Evolutionary conservation across 2,329 filamentous ascomycete species (phyloP).

Genomic region (Leptographium wingfieldii): DNA sequence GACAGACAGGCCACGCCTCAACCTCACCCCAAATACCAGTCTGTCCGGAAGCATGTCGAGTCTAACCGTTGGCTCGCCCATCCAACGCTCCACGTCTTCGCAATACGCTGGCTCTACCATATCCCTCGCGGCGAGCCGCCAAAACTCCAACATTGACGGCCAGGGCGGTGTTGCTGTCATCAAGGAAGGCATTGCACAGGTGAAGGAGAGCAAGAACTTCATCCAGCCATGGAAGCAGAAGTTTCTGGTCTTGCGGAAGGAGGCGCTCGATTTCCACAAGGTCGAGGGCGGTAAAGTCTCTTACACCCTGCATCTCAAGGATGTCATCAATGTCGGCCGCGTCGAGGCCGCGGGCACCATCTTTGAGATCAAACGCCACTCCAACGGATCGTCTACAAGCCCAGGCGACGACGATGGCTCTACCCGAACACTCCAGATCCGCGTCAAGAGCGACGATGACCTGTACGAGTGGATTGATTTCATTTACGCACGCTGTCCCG

Average conservation of each 20-base stretch:
- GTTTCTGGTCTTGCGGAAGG: constrained; percentile 83
- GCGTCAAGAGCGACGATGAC: constrained; percentile 90
- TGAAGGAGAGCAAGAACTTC: constrained; percentile 84
- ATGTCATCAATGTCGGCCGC: constrained; percentile 80
- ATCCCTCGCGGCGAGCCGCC: constrained; percentile 54
- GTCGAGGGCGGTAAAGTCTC: constrained; percentile 75
- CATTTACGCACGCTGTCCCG: constrained; percentile 91
- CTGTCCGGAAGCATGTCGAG: constrained; percentile 68
- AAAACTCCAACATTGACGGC: constrained; percentile 46
- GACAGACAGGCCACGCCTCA: constrained; percentile 67
- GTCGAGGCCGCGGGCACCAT: constrained; percentile 86
- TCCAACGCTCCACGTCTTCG: constrained; percentile 51
- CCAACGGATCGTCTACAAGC: constrained; percentile 55
- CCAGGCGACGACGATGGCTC: constrained; percentile 69
- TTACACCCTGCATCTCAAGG: constrained; percentile 73
- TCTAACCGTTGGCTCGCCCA: constrained; percentile 57
- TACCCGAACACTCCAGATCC: constrained; percentile 76
- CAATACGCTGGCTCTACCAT: constrained; percentile 58
- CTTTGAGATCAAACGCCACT: constrained; percentile 78
- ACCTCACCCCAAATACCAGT: constrained; percentile 63
- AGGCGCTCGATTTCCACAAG: constrained; percentile 90
- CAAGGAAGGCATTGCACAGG: constrained; percentile 70
- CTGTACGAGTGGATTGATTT: constrained; percentile 98
- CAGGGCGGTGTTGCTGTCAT: constrained; percentile 59
- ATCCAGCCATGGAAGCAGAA: constrained; percentile 83